Evolutionary conservation across 345 rosid genomes (phyloP), one percentile per base, ranked within the genome.

Genomic region (Brassica napus): DNA sequence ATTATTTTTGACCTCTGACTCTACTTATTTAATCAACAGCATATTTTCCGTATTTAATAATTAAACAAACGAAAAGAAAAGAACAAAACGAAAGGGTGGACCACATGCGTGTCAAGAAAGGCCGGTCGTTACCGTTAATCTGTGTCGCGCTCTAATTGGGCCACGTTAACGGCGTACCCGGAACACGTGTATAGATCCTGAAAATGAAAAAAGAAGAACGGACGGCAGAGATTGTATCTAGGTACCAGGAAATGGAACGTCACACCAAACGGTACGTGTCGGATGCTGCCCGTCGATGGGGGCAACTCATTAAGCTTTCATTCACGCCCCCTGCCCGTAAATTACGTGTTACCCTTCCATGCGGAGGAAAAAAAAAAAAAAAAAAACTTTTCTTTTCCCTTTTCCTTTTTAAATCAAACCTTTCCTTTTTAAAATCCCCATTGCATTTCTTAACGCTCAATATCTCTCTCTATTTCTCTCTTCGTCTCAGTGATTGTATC

Each of bases 81-180:
- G 65, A 80, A 74, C 44, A 74, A 64, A 75, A 32, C 24, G 68
- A 75, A 70, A 69, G 73, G 74, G 67, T 69, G 89, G 91, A 86
- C 94, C 90, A 89, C 97, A 85, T 87, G 92, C 92, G 95, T 90
- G 94, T 86, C 89, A 85, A 84, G 32, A 83, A 78, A 85, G 83
- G 61, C 6, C 34, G 84, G 84, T 71, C 79, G 77, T 65, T 65
- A 81, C 75, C 76, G 68, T 30, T 74, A 18, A 24, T 2, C 26
- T 68, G 88, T 88, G 92, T 80, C 79, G 1, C 0, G 0, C 0
- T 1, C 0, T 71, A 14, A 91, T 88, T 89, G 90, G 95, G 21
- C 82, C 91, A 89, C 96, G 89, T 86, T 57, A 44, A 60, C 34
- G 63, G 65, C 34, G 49, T 59, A n/a, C 7, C 24, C 10, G 11